These are phyloP conservation scores for Geotrichum reessii DNA, from an alignment of 1,139 yeast species.

Conservation along the genomic window DNA sequence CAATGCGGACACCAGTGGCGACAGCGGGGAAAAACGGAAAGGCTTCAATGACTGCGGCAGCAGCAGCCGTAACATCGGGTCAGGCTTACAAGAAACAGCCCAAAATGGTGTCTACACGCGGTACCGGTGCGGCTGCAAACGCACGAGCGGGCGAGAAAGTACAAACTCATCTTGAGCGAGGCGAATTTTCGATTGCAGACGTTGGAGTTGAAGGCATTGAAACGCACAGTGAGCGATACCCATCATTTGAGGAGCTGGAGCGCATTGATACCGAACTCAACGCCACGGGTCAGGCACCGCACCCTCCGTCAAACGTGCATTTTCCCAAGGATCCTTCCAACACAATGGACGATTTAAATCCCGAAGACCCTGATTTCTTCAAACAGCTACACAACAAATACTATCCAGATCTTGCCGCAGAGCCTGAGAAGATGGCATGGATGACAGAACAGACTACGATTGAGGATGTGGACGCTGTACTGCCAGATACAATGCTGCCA, in stretches of 20 bases:
- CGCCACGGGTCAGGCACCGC: constrained; percentile 7
- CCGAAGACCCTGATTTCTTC: constrained; percentile 64
- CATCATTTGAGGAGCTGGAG: constrained; percentile 18
- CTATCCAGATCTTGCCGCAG: constrained; percentile 83
- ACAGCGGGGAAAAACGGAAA: neutral
- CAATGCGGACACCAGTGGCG: constrained; percentile 2
- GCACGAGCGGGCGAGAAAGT: neutral
- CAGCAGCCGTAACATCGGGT: neutral
- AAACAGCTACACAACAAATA: constrained; percentile 76
- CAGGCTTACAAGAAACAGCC: neutral
- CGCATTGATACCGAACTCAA: constrained; percentile 11
- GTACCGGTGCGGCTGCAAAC: neutral
- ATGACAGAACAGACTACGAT: constrained; percentile 53
- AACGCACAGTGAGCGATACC: constrained; percentile 13
- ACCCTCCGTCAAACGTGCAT: constrained; percentile 14
- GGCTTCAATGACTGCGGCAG: neutral
- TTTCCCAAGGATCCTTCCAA: constrained; percentile 13
- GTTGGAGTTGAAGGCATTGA: constrained; percentile 16
- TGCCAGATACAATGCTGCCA: constrained; percentile 35
- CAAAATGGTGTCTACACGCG: neutral
- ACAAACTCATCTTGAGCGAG: neutral
- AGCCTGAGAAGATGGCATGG: constrained; percentile 82
- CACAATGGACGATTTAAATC: constrained; percentile 17
- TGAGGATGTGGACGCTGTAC: constrained; percentile 33
- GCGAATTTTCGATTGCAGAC: constrained; percentile 15